Evolutionary conservation across 2,329 filamentous ascomycete species (phyloP).

Genomic region (Apiospora malaysiana): DNA sequence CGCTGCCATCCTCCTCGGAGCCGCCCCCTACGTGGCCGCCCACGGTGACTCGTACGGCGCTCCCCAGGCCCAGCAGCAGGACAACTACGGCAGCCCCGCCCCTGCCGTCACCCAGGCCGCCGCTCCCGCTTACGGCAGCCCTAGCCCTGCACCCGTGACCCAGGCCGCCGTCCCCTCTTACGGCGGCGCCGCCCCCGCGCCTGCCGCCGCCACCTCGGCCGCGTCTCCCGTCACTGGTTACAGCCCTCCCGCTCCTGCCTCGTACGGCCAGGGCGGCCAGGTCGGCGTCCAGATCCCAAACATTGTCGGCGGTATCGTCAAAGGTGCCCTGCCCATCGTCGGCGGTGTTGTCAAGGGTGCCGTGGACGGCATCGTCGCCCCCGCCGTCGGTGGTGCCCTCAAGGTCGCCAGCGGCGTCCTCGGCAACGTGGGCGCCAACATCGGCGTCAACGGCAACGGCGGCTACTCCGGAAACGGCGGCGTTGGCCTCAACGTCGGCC

Average conservation of each 20-base stretch:
- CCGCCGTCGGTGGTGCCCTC: background rate
- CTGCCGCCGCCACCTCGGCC: background rate
- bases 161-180: background rate
- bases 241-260: background rate
- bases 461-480: too few relatives aligned
- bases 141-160: background rate
- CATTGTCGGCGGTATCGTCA: background rate
- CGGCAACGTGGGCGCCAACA: background rate
- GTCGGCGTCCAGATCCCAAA: background rate
- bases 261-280: background rate
- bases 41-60: background rate
- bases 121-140: background rate
- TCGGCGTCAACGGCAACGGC: background rate
- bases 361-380: background rate
- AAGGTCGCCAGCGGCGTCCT: background rate
- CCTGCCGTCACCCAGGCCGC: background rate
- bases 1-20: constrained; percentile 22
- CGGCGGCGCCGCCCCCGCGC: background rate
- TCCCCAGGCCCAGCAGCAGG: background rate
- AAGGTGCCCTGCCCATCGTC: background rate
- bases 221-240: background rate
- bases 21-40: constrained; percentile 18
- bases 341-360: background rate
- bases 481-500: background rate
- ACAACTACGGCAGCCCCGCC: background rate